Percentiles rank a stretch among this genome's conserved stretches.
Conservation (phyloP, 352 stramenopile species). For the Pythium dissotocum region DNA sequence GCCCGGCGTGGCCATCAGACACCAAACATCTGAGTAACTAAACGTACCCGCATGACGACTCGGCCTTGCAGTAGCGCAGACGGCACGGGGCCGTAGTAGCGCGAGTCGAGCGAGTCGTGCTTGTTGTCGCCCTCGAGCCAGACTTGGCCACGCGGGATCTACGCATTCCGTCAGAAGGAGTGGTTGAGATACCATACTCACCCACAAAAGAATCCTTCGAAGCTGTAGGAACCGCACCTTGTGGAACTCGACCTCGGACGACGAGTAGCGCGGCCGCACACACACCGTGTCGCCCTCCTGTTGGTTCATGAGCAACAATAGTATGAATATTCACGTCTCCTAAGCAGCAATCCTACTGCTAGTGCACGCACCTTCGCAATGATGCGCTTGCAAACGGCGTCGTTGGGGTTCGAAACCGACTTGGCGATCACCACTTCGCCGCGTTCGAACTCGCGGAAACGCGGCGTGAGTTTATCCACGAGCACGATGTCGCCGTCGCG, state of each 20-base stretch:
- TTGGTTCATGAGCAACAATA: background rate
- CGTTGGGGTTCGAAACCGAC: constrained; percentile 78
- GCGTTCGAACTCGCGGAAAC: constrained; percentile 54
- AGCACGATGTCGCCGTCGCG: constrained; percentile 89
- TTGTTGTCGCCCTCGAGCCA: constrained; percentile 98
- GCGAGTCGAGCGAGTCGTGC: constrained; percentile 93
- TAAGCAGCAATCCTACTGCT: background rate
- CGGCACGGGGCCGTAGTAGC: constrained; percentile 95
- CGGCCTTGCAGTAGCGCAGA: constrained; percentile 88
- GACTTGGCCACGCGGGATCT: constrained; percentile 91
- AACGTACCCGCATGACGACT: constrained; percentile 85
- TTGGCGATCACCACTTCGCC: constrained; percentile 90
- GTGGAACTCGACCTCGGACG: constrained; percentile 74
- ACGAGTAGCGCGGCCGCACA: constrained; percentile 67
- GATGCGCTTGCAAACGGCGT: constrained; percentile 91
- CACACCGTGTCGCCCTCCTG: constrained; percentile 82
- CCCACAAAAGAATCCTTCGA: too few relatives aligned
- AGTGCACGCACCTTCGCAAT: constrained; percentile 49
- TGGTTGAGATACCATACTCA: background rate
- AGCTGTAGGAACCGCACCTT: constrained; percentile 33
- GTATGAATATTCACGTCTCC: background rate
- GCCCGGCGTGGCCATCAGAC: background rate
- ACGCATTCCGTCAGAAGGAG: background rate
- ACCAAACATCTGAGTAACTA: too few relatives aligned
- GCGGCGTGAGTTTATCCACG: constrained; percentile 86